These are phyloP conservation scores for Carex pumila DNA, from an alignment of 176 grass and related monocot species.

Conservation along the genomic window DNA sequence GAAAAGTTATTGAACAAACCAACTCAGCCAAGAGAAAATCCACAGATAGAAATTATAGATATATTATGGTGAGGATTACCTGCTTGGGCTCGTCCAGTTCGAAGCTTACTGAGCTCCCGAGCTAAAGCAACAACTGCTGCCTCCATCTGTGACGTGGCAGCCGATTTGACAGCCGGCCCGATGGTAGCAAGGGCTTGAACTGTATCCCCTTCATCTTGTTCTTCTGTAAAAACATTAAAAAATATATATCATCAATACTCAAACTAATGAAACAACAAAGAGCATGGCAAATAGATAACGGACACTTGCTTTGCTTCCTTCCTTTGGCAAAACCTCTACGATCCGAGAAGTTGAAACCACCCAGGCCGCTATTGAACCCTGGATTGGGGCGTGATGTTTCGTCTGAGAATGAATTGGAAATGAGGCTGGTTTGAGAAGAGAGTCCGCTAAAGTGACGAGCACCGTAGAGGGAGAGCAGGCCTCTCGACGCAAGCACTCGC, in stretches of 20 bases:
- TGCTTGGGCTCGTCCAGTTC: conserved; percentile 71
- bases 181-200: conserved; percentile 57
- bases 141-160: conserved; percentile 63
- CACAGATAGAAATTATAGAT: neutral
- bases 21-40: conserved; percentile 10
- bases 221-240: conserved; percentile 39
- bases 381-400: conserved; percentile 26
- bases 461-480: conserved; percentile 4
- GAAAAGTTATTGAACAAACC: neutral
- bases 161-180: conserved; percentile 62
- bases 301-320: conserved; percentile 58
- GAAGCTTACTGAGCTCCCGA: conserved; percentile 75
- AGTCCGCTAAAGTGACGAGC: neutral
- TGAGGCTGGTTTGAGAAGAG: neutral
- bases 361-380: conserved; percentile 1
- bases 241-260: conserved; percentile 1
- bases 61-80: conserved; percentile 30
- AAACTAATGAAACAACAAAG: neutral
- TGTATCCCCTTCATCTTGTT: conserved; percentile 60
- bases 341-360: conserved; percentile 22
- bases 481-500: conserved; percentile 8
- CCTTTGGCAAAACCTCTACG: conserved; percentile 68
- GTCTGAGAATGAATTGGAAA: conserved; percentile 35
- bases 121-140: conserved; percentile 63
- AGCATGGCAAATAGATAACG: neutral